Percentiles rank a stretch among this genome's conserved stretches.
Evolutionary conservation across 139 green algal species (phyloP).

Genomic region (Protoeuglena noctilucae): DNA sequence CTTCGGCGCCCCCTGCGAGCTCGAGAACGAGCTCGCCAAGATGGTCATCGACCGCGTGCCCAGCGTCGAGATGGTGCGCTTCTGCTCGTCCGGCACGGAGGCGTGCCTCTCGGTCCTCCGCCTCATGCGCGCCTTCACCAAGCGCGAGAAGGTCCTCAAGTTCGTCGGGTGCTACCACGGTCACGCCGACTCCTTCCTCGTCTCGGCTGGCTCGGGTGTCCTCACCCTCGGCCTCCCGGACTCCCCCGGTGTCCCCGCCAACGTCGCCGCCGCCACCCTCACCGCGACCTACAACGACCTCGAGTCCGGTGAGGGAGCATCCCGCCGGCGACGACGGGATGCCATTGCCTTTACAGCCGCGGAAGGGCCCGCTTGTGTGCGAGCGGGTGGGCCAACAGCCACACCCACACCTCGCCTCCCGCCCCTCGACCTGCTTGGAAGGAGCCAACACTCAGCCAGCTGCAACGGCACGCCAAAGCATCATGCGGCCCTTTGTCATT

Average conservation of each 20-base stretch:
- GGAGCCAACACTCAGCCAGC: too few relatives aligned
- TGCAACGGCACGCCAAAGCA: too few relatives aligned
- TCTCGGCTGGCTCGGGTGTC: slow-evolving; percentile 86
- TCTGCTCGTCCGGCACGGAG: slow-evolving; percentile 92
- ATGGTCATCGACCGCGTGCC: slow-evolving; percentile 94
- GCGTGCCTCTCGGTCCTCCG: slow-evolving; percentile 94
- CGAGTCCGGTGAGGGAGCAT: too few relatives aligned
- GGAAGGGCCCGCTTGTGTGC: too few relatives aligned
- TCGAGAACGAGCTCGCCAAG: slow-evolving; percentile 95
- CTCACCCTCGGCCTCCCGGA: slow-evolving; percentile 94
- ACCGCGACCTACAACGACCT: slow-evolving; percentile 64
- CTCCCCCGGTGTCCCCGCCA: slow-evolving; percentile 65
- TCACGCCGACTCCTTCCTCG: slow-evolving; percentile 87
- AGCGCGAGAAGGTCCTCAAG: slow-evolving; percentile 93
- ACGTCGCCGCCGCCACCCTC: slow-evolving; percentile 35
- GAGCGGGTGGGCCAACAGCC: too few relatives aligned
- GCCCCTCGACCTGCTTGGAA: too few relatives aligned
- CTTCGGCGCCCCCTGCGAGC: slow-evolving; percentile 88
- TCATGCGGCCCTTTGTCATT: too few relatives aligned
- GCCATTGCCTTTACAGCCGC: too few relatives aligned
- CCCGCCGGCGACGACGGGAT: too few relatives aligned
- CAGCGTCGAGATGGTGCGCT: slow-evolving; percentile 96
- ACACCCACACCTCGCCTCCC: too few relatives aligned
- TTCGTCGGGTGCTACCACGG: slow-evolving; percentile 99
- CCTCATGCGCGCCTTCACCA: slow-evolving; percentile 94